Percentiles rank a stretch among this genome's conserved stretches.
Evolutionary conservation across 1,139 yeast genomes (phyloP).

Genomic region (Saccharomyces pastorianus): DNA sequence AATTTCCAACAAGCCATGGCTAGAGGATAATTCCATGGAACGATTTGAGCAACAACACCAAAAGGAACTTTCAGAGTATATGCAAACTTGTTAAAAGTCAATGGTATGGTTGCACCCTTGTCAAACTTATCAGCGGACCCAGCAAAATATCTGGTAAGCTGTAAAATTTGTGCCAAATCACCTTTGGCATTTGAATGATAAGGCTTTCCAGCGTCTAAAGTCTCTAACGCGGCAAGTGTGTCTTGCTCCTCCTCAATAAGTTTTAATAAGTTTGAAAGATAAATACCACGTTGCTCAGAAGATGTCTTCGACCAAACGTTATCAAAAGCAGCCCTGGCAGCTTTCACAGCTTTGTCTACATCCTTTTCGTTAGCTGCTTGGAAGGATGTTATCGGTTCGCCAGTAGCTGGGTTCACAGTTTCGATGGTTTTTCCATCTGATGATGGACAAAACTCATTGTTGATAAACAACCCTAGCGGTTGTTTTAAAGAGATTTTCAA

Average conservation of each 20-base stretch:
- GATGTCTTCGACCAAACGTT: conserved; percentile 41
- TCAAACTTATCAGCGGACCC: conserved; percentile 82
- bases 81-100: conserved; percentile 54
- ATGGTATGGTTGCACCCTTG: conserved; percentile 64
- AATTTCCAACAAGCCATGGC: conserved; percentile 67
- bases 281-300: conserved; percentile 41
- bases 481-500: conserved; percentile 28
- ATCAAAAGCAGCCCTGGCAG: conserved; percentile 64
- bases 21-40: conserved; percentile 72
- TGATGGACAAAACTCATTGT: conserved; percentile 51
- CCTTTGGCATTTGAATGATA: conserved; percentile 42
- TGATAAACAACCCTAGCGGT: conserved; percentile 60
- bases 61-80: conserved; percentile 76
- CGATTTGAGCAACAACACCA: conserved; percentile 72
- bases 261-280: conserved; percentile 45
- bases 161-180: conserved; percentile 56
- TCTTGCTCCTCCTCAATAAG: conserved; percentile 32
- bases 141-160: conserved; percentile 62
- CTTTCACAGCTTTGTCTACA: conserved; percentile 67
- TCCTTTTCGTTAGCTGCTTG: conserved; percentile 61
- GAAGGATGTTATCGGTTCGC: conserved; percentile 55
- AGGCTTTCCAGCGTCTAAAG: conserved; percentile 62
- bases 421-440: conserved; percentile 44
- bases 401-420: conserved; percentile 62
- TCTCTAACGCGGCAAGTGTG: conserved; percentile 49